Percentiles rank a stretch among this genome's conserved stretches.
Evolutionary conservation across 164 flowering plant species (phyloP).

Genomic region (Protea cynaroides): DNA sequence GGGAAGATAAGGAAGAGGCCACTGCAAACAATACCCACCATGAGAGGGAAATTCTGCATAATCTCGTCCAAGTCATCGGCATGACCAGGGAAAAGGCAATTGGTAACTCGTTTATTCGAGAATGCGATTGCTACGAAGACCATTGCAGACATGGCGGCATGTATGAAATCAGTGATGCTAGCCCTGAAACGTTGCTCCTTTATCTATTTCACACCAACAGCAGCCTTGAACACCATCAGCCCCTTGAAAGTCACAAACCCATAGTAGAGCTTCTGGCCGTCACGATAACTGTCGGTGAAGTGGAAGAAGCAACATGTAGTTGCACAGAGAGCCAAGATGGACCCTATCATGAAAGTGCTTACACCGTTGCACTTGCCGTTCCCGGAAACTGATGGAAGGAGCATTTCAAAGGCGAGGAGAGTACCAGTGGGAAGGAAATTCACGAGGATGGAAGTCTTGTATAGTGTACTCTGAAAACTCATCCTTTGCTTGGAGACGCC

Average conservation of each 20-base stretch:
- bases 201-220: conserved; percentile 47
- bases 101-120: conserved; percentile 65
- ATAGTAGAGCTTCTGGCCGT: conserved; percentile 70
- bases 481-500: too few relatives aligned
- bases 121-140: conserved; percentile 78
- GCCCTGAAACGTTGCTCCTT: conserved; percentile 53
- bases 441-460: conserved; percentile 81
- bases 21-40: conserved; percentile 63
- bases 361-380: conserved; percentile 58
- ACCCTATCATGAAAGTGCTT: conserved; percentile 46
- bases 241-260: conserved; percentile 84
- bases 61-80: conserved; percentile 50
- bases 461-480: conserved; percentile 44
- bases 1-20: too few relatives aligned
- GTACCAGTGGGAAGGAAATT: conserved; percentile 98
- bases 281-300: conserved; percentile 84
- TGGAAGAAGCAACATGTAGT: conserved; percentile 95
- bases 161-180: conserved; percentile 67
- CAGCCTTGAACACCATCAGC: conserved; percentile 65
- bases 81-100: conserved; percentile 58
- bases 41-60: conserved; percentile 57
- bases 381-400: conserved; percentile 72
- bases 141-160: conserved; percentile 74
- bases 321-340: conserved; percentile 55
- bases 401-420: conserved; percentile 85